Base-by-base conservation (phyloP, 345 rosid species). In the Aquilaria yunnanensis region DNA sequence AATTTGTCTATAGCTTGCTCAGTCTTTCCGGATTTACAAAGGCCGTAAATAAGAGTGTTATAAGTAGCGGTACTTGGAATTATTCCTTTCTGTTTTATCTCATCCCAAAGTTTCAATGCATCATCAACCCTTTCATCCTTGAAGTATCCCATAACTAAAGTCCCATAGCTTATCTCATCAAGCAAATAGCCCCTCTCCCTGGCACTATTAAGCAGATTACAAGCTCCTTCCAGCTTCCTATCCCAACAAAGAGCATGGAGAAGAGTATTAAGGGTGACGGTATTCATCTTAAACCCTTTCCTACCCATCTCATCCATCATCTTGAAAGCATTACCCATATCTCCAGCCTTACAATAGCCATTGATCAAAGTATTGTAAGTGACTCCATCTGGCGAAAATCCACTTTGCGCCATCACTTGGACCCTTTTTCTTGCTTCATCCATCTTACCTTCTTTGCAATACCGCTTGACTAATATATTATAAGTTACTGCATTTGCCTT, bases 151-250 rank as follows among this genome's bases (percentile, higher is more conserved):
- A 51, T 70, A 51, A 93, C 84, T 68, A 93, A 50, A 54, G 94
- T 93, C 16, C 89, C 92, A 67, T 88, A 88, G 61, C 89, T 90
- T 56, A 85, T 83, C 79, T 81, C 96, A 70, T 90, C 89, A 51
- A 86, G 76, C 60, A 77, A 76, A 77, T 86, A 93, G 16, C 97
- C 97, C 14, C 83, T 72, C 69, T 70, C 83, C 47, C 61, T 51
- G 13, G 97, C 90, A 72, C 65, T 81, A 34, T 60, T 55, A 37
- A 93, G 84, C 67, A 86, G 74, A 13, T 70, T 54, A 29, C 69
- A 70, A 32, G 97, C 97, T 56, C 84, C 83, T 10, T 78, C 84
- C 65, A 79, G 72, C 69, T 80, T 88, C 67, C 63, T 68, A 66
- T 93, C 86, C 66, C 51, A 62, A 60, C 94, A 90, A 34, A 93